Conservation (phyloP, 2,329 filamentous ascomycete species). For the Ophiostoma angusticollis region DNA sequence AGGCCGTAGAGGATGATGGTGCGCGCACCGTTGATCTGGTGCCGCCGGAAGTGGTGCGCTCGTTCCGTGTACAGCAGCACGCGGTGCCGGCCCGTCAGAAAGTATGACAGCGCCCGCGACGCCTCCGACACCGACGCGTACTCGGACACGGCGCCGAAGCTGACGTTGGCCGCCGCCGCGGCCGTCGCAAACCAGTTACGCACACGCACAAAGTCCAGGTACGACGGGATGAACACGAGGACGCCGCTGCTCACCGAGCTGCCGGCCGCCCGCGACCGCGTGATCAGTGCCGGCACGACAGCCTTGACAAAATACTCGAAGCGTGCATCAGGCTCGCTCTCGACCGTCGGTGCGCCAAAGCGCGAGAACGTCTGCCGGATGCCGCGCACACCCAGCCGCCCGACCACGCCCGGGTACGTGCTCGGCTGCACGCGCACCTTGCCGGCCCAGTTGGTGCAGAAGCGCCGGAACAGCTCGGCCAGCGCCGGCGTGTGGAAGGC, state of each 20-base stretch:
- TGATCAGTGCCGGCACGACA: constrained; percentile 61
- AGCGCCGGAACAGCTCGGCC: constrained; percentile 60
- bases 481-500: constrained; percentile 83
- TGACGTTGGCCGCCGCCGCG: constrained; percentile 35
- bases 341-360: constrained; percentile 58
- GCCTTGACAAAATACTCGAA: constrained; percentile 85
- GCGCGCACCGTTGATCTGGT: constrained; percentile 67
- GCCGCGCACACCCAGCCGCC: constrained; percentile 52
- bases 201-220: constrained; percentile 88
- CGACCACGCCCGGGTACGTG: constrained; percentile 58
- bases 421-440: constrained; percentile 56
- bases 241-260: constrained; percentile 39
- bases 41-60: constrained; percentile 93
- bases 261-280: constrained; percentile 44
- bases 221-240: constrained; percentile 81
- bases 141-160: constrained; percentile 79
- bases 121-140: constrained; percentile 71
- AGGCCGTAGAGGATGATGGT: constrained; percentile 73
- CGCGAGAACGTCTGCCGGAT: constrained; percentile 82
- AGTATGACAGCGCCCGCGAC: constrained; percentile 75
- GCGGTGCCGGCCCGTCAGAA: constrained; percentile 67
- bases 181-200: constrained; percentile 82
- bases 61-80: constrained; percentile 86
- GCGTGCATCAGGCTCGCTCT: constrained; percentile 69
- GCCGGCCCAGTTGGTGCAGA: constrained; percentile 71